These are phyloP conservation scores for Phycomyces nitens DNA, from an alignment of 192 early-diverging fungal genomes.

Conservation along the genomic window DNA sequence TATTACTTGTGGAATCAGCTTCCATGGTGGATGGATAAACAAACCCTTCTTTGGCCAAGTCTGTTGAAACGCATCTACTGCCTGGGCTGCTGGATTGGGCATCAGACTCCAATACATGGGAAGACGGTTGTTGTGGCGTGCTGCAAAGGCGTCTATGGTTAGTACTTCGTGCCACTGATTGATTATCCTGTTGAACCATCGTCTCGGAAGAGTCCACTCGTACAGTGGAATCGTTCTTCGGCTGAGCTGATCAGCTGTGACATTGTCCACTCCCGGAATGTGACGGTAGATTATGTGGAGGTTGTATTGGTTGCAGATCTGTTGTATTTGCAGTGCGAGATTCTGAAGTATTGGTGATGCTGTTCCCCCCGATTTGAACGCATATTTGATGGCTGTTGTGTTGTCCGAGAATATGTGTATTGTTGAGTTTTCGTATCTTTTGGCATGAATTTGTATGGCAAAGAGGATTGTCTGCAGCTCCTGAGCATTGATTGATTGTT, in stretches of 20 bases:
- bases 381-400: slow-evolving; percentile 24
- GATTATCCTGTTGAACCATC: slow-evolving; percentile 5
- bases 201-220: background rate
- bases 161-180: background rate
- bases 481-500: slow-evolving; percentile 7
- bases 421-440: background rate
- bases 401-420: slow-evolving; percentile 15
- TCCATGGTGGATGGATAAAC: slow-evolving; percentile 21
- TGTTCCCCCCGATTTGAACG: slow-evolving; percentile 14
- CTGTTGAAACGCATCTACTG: slow-evolving; percentile 19
- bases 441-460: slow-evolving; percentile 6
- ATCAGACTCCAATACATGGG: background rate
- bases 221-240: background rate
- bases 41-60: slow-evolving; percentile 16
- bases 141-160: slow-evolving; percentile 17
- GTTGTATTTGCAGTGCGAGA: slow-evolving; percentile 21
- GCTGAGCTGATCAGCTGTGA: slow-evolving; percentile 3
- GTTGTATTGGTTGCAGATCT: slow-evolving; percentile 4
- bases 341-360: slow-evolving; percentile 10
- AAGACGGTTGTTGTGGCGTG: background rate
- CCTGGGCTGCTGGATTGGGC: slow-evolving; percentile 7
- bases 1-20: slow-evolving; percentile 11
- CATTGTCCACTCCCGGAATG: slow-evolving; percentile 15
- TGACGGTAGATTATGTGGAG: background rate
- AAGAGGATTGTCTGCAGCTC: slow-evolving; percentile 10